phyloP scores from a whole-genome alignment of 2,329 filamentous ascomycete genomes.

The Phaeosphaeria sp. region DNA sequence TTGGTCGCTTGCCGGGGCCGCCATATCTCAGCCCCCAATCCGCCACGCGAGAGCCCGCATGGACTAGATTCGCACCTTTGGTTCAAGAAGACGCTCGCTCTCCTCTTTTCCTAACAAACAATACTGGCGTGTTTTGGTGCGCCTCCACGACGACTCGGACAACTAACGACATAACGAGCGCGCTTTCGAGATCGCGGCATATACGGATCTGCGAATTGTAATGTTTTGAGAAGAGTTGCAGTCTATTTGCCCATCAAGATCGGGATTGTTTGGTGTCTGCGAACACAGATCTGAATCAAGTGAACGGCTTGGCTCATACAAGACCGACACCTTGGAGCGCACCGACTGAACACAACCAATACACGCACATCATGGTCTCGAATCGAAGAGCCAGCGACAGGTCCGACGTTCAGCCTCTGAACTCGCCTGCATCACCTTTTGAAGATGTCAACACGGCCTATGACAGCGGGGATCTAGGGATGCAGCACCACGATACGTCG shows the following conservation, averaged over 20 bases:
- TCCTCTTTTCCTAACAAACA: background rate
- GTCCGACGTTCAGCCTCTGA: conserved; percentile 8
- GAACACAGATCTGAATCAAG: background rate
- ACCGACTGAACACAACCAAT: background rate
- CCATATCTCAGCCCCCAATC: conserved; percentile 7
- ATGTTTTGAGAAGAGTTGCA: background rate
- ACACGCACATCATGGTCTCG: conserved; percentile 10
- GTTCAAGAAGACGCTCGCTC: background rate
- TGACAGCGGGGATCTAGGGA: conserved; percentile 27
- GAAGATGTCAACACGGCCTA: conserved; percentile 16
- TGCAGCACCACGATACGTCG: conserved; percentile 27
- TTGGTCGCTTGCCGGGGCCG: background rate
- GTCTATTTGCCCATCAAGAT: background rate
- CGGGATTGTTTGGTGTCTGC: background rate
- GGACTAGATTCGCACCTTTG: background rate
- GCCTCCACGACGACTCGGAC: background rate
- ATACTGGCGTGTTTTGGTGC: background rate
- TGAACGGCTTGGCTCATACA: too few relatives aligned
- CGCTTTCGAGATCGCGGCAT: background rate
- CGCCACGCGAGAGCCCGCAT: background rate
- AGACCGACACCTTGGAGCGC: background rate
- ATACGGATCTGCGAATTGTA: background rate
- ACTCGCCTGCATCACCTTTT: conserved; percentile 11
- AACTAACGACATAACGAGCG: background rate
- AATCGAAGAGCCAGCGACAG: conserved; percentile 5